Evolutionary conservation across 371 early-diverging fungal genomes (phyloP).

Genomic region (Syncephalastrum racemosum): DNA sequence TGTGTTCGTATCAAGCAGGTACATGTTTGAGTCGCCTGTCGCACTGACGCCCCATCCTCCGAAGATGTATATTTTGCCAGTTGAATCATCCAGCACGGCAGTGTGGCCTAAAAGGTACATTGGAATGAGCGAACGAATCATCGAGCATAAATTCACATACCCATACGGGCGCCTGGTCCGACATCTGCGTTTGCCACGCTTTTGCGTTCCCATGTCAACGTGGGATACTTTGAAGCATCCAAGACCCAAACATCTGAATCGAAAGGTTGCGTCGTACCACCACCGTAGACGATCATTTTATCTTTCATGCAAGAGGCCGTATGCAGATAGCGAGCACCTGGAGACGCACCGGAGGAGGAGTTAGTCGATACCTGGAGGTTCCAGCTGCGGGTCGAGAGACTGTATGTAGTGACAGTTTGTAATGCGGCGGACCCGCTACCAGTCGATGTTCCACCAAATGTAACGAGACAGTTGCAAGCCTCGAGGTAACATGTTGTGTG

Average conservation of each 20-base stretch:
- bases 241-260: constrained; percentile 49
- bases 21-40: constrained; percentile 28
- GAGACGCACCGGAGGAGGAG: constrained; percentile 18
- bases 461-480: constrained; percentile 40
- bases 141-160: constrained; percentile 12
- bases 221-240: constrained; percentile 38
- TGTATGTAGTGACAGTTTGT: constrained; percentile 27
- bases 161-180: constrained; percentile 43
- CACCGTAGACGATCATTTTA: constrained; percentile 48
- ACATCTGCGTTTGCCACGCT: constrained; percentile 21
- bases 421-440: constrained; percentile 37
- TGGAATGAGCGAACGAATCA: not conserved
- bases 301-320: constrained; percentile 44
- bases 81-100: constrained; percentile 27
- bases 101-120: constrained; percentile 30
- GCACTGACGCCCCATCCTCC: constrained; percentile 37
- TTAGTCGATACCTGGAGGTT: constrained; percentile 31
- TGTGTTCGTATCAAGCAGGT: constrained; percentile 19
- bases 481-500: constrained; percentile 47
- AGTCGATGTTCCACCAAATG: constrained; percentile 50
- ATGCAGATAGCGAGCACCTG: constrained; percentile 44
- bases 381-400: constrained; percentile 31
- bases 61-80: constrained; percentile 31
- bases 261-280: constrained; percentile 38
- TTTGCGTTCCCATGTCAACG: constrained; percentile 28